Conservation (phyloP, 176 grass and related monocot genomes). For the Carex littledalei region DNA sequence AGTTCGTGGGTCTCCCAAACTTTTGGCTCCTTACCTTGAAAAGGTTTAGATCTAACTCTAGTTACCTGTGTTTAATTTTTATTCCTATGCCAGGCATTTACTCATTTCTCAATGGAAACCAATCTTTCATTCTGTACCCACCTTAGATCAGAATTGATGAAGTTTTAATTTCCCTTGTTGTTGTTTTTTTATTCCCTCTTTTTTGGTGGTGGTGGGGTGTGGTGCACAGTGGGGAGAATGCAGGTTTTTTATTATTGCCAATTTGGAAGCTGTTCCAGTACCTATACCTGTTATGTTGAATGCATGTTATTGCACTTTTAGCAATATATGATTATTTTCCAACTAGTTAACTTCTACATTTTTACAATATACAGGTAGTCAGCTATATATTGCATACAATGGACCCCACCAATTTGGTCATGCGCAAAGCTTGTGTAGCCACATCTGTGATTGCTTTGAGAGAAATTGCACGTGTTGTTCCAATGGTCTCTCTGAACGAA, state of each 20-base stretch:
- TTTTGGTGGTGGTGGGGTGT: not conserved
- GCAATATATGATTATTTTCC: not conserved
- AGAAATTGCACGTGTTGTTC: conserved; percentile 95
- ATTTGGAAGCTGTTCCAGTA: not conserved
- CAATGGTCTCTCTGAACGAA: conserved; percentile 89
- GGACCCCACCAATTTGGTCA: conserved; percentile 97
- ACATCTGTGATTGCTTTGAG: conserved; percentile 87
- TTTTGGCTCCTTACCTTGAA: conserved; percentile 67
- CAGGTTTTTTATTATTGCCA: not conserved
- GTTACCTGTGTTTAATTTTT: not conserved
- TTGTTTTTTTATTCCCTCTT: not conserved
- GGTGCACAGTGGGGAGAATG: not conserved
- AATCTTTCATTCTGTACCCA: not conserved
- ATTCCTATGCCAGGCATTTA: not conserved
- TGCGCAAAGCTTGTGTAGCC: conserved; percentile 84
- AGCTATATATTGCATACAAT: conserved; percentile 81
- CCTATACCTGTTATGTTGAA: not conserved
- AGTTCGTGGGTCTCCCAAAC: conserved; percentile 65
- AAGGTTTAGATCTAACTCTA: conserved; percentile 46
- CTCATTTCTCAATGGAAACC: not conserved
- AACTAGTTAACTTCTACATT: not conserved
- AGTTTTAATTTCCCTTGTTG: not conserved
- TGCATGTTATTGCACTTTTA: not conserved
- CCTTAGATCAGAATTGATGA: not conserved
- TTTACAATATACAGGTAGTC: conserved; percentile 36